These are phyloP conservation scores for Petrea volubilis DNA, from an alignment of 257 asterid genomes.

Conservation along the genomic window DNA sequence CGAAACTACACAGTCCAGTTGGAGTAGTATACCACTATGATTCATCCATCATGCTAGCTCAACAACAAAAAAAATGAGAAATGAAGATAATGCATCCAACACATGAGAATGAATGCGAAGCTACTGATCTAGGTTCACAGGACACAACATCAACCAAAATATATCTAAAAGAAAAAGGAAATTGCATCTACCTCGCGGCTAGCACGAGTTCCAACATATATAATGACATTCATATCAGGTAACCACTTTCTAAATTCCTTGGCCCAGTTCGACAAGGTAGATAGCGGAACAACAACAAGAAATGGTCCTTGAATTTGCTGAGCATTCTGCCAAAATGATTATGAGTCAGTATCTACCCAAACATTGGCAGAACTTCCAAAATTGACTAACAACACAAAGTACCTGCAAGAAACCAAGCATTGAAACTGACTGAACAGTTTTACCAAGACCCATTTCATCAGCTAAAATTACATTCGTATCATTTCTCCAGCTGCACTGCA, in stretches of 20 bases:
- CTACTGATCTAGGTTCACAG: neutral
- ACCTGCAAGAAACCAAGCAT: constrained; percentile 99
- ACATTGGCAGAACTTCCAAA: constrained; percentile 6
- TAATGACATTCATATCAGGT: constrained; percentile 81
- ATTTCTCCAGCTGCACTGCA: constrained; percentile 93
- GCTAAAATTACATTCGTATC: constrained; percentile 97
- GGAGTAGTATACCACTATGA: neutral
- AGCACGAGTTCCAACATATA: constrained; percentile 95
- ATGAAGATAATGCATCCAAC: neutral
- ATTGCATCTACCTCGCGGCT: constrained; percentile 85
- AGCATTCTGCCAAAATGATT: constrained; percentile 62
- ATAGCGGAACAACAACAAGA: constrained; percentile 96
- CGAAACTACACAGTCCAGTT: neutral
- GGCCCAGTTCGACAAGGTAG: constrained; percentile 99
- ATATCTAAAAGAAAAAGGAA: neutral
- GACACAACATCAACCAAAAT: constrained; percentile 10
- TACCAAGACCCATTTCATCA: constrained; percentile 99
- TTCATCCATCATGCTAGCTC: neutral
- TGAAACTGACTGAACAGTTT: constrained; percentile 98
- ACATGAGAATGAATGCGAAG: neutral
- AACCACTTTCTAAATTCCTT: constrained; percentile 97
- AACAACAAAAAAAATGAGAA: constrained; percentile 1
- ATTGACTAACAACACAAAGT: constrained; percentile 19
- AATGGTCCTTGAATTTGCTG: constrained; percentile 97
- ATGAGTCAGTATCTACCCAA: constrained; percentile 18